Base-by-base conservation (phyloP, 495 filamentous ascomycete species). In the Podospora australis region DNA sequence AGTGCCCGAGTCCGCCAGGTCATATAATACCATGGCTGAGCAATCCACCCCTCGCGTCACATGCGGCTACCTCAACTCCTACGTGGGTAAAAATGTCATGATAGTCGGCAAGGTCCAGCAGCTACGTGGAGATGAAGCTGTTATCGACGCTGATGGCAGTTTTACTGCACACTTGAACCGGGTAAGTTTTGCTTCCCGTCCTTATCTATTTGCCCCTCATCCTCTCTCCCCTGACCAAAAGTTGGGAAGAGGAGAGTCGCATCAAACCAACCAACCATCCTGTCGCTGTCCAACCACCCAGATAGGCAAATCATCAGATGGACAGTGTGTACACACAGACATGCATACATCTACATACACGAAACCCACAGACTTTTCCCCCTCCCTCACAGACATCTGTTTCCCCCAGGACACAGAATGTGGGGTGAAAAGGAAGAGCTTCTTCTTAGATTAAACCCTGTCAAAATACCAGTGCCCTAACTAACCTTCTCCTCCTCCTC, bases 51-150 rank as follows among this genome's bases (percentile, higher is more conserved):
- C 86, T 44, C 84, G 86, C 65, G 72, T 89, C 54, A 82, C 81
- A 50, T 80, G 80, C 52, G 63, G 69, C 29, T 78, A 86, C 62
- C 78, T 90, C 43, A 72, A 83, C 59, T 71, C 73, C 59, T 88
- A 84, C 66, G 74, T 82, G 53, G 74, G 77, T 62, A 79, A 78
- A 43, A 85, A 83, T 45, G 85, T 97, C 46, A 88, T 88, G 47
- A 72, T 97, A 38, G 78, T 96, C 3, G 91, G 91, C 55, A 91
- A 87, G 58, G 89, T 96, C 7, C 72, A 76, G 11, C 80, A 87
- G 42, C 70, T 96, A 11, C 82, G 80, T 29, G 90, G 90, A 48
- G 88, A 92, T n/a, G 76, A 73, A 23, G 91, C 90, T 8, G 78
- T 79, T 2, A 78, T 97, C 40, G 87, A 78, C 72, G 83, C 73